Base-by-base conservation (phyloP, 2,329 filamentous ascomycete species). In the Clathrospora elynae region DNA sequence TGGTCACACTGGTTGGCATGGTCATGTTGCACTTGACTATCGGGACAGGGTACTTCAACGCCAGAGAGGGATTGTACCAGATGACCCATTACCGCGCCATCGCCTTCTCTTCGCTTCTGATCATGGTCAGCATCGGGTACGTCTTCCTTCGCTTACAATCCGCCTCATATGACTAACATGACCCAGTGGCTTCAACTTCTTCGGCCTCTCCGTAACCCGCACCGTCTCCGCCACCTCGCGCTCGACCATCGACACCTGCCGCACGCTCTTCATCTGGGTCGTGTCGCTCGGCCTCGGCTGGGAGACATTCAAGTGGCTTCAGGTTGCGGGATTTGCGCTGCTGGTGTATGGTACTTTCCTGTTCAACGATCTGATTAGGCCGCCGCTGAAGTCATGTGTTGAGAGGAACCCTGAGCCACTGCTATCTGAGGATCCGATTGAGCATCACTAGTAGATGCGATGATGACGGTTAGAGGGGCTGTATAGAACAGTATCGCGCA, bases 41-140 rank as follows among this genome's bases (percentile, higher is more conserved):
- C 38, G 93, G 93, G 2, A 78, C 81, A 38, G 92, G 93, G 28
- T 91, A 91, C 66, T 99, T 97, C 70, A 93, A 99, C 70, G 85
- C 91, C 53, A 82, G 78, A 4, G 91, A 96, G 68, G 92, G 90
- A 10, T 87, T 90, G 77, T 82, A 82, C 50, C 83, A 97, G 71
- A 84, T 99, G 72, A 83, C 83, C 7, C 76, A 84, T 23, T 84
- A 91, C 70, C 80, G 75, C 37, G 74, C 81, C 11, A 84, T 99
- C 47, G 81, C 85, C 19, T 59, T 91, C 3, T 88, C 88, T 14
- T 95, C 90, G 54, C 40, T 97, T 6, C 71, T 95, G 45, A 97
- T 97, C 68, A 99, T 99, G 93, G 80, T 99, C 56, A 95, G 90
- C 62, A 99, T 99, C 61, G 92, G 92, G 87, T 95, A 82, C 67